Evolutionary conservation across 345 rosid species (phyloP), one percentile per base, ranked within the genome.

Genomic region (Alliaria petiolata): DNA sequence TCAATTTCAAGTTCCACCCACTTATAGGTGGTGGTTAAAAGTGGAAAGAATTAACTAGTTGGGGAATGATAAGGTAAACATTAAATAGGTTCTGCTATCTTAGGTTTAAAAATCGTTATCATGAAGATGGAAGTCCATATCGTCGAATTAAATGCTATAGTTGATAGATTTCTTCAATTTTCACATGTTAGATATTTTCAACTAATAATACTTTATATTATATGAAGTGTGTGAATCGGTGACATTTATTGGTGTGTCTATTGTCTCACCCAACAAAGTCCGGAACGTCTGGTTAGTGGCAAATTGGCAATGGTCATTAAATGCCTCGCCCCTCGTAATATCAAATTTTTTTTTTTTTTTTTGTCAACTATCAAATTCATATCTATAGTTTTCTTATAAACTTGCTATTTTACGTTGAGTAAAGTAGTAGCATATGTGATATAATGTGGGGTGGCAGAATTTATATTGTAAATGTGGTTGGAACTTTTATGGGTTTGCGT

Each of bases 201-300:
- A 33, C 9, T 12, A 22, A 22, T 22, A 50, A 22, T 22, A 50
- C 34, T 59, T 39, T 58, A 60, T 57, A 39, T 10, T 65, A 57
- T 50, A 19, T 70, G 60, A 39, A 47, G 16, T 58, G 58, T 61
- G 19, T 60, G 67, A 19, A 51, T 47, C 56, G 68, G 78, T 74
- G 55, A 74, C 68, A 74, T 67, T 74, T 16, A 74, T 59, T 74
- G 62, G 62, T 51, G 53, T 49, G 9, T 38, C 16, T 3, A 36
- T 25, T 20, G 66, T 35, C 39, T 59, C 68, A 74, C 47, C 73
- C 42, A 74, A 42, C 38, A 34, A 0, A 33, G 56, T 34, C 62
- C 56, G 10, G 22, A 22, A 51, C 49, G 56, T 74, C 35, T 60
- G 16, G 22, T 73, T 39, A n/a, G n/a, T n/a, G n/a, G n/a, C n/a